Conservation (phyloP, 768 basidiomycete genomes). For the Rhizopogon rudus region DNA sequence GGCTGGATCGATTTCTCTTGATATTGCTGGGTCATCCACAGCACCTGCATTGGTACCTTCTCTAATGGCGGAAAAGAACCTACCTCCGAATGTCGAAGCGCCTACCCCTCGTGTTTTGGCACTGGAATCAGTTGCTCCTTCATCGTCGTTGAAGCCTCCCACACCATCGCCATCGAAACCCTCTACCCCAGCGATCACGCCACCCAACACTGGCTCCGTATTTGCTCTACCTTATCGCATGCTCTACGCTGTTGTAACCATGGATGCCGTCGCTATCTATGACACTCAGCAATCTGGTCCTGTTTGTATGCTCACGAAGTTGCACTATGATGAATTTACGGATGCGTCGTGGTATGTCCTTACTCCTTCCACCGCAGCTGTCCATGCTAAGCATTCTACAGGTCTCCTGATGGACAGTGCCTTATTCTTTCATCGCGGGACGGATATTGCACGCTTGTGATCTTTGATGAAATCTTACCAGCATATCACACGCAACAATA, state of each 20-base stretch:
- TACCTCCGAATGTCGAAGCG: neutral
- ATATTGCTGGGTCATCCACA: constrained; percentile 39
- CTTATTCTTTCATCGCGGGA: constrained; percentile 90
- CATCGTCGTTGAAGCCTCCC: constrained; percentile 7
- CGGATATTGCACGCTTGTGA: constrained; percentile 93
- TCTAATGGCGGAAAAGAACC: neutral
- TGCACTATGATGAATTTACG: constrained; percentile 98
- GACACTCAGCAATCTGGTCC: constrained; percentile 96
- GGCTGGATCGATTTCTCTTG: constrained; percentile 57
- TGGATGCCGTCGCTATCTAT: constrained; percentile 92
- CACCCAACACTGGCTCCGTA: constrained; percentile 49
- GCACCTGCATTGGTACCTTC: constrained; percentile 5
- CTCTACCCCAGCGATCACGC: constrained; percentile 31
- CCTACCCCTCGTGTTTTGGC: constrained; percentile 1
- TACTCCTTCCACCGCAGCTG: neutral
- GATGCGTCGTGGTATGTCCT: constrained; percentile 86
- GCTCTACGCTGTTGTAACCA: constrained; percentile 93
- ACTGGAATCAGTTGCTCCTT: constrained; percentile 7
- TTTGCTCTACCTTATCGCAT: constrained; percentile 92
- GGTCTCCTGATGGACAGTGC: constrained; percentile 95
- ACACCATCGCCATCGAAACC: constrained; percentile 14
- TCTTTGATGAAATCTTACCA: constrained; percentile 92
- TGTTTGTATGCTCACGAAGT: constrained; percentile 84
- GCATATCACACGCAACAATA: constrained; percentile 89
- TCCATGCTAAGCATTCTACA: constrained; percentile 27